These are phyloP conservation scores for Fagopyrum homotropicum DNA, from an alignment of 148 eudicot genomes.

Conservation along the genomic window DNA sequence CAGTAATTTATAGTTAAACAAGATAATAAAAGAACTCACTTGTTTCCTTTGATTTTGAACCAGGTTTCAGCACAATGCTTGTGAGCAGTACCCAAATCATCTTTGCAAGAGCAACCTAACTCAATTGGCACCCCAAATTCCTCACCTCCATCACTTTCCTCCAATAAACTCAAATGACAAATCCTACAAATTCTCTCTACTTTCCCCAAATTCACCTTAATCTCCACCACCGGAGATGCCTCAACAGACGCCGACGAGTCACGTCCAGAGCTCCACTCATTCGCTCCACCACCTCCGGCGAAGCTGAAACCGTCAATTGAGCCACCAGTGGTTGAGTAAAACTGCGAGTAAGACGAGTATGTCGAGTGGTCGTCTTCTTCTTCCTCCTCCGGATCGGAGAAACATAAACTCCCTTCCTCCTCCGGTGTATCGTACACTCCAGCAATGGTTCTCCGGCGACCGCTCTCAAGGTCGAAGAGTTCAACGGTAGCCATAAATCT, in stretches of 20 bases:
- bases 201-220: conserved; percentile 37
- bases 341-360: conserved; percentile 8
- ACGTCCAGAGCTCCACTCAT: background rate
- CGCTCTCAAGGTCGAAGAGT: conserved; percentile 10
- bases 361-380: conserved; percentile 8
- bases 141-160: conserved; percentile 3
- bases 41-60: conserved; percentile 93
- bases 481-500: conserved; percentile 12
- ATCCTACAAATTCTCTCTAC: conserved; percentile 68
- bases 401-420: conserved; percentile 15
- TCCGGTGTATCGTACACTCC: conserved; percentile 1
- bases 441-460: background rate
- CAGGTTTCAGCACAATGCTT: conserved; percentile 86
- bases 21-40: conserved; percentile 31
- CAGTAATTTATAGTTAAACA: too few species aligned
- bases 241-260: conserved; percentile 52
- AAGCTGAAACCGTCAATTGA: conserved; percentile 11
- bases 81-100: conserved; percentile 87
- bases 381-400: conserved; percentile 10
- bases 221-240: conserved; percentile 32
- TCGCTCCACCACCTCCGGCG: conserved; percentile 8
- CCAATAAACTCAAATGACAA: conserved; percentile 56
- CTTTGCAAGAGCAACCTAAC: conserved; percentile 79
- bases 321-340: conserved; percentile 12
- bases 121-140: conserved; percentile 73